phyloP scores from a whole-genome alignment of 176 grass and related monocot genomes.

The Poa pratensis region DNA sequence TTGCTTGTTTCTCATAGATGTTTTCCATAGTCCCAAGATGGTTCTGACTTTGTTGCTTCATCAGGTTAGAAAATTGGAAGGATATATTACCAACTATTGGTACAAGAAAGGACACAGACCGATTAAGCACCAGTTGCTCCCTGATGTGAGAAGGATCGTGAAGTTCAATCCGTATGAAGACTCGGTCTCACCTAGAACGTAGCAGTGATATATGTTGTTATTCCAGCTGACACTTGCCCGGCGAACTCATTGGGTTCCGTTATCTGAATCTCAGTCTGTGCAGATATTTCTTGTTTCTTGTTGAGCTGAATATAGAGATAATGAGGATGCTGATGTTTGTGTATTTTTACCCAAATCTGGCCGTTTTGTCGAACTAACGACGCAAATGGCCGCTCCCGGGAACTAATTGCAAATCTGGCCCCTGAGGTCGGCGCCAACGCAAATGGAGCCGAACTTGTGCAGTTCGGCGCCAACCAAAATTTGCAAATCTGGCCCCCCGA shows the following conservation, averaged over 20 bases:
- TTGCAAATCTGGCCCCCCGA: no score
- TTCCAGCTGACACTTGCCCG: not conserved
- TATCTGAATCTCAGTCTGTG: not conserved
- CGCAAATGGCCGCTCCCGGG: no score
- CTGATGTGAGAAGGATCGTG: conserved; percentile 47
- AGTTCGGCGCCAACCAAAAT: no score
- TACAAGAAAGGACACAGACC: conserved; percentile 55
- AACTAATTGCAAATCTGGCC: no score
- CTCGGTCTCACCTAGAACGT: conserved; percentile 22
- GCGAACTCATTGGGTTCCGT: not conserved
- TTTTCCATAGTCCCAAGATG: conserved; percentile 25
- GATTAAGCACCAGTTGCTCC: conserved; percentile 54
- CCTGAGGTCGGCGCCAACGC: no score
- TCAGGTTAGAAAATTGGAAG: conserved; percentile 74
- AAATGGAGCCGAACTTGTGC: no score
- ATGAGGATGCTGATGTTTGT: conserved; percentile 15
- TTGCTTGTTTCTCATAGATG: conserved; percentile 13
- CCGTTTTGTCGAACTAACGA: no score
- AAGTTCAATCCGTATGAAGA: conserved; percentile 56
- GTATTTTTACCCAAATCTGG: no score
- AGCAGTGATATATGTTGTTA: conserved; percentile 27
- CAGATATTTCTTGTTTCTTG: not conserved
- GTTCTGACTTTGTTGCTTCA: conserved; percentile 21
- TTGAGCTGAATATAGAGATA: conserved; percentile 22
- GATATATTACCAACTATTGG: conserved; percentile 57